A percentile compares a stretch with the other conserved stretches of the same genome.
Conservation (phyloP, 352 stramenopile species). For the Peronospora farinosa region DNA sequence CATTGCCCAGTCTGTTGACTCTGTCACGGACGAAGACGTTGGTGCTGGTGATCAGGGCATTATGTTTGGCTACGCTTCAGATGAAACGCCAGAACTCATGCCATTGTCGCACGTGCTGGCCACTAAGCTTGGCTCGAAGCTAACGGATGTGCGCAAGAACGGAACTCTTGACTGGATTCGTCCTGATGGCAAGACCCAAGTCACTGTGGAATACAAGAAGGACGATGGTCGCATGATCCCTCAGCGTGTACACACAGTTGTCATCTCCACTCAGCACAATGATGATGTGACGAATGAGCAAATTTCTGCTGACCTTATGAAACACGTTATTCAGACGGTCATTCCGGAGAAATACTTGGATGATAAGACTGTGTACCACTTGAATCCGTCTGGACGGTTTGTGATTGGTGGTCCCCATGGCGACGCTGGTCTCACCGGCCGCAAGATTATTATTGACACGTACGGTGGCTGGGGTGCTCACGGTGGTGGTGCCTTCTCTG, state of each 20-base stretch:
- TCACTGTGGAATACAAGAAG: slow-evolving; percentile 97
- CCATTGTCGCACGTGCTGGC: slow-evolving; percentile 96
- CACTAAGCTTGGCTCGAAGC: slow-evolving; percentile 92
- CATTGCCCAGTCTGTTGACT: slow-evolving; percentile 98
- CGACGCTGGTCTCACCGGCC: slow-evolving; percentile 96
- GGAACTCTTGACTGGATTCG: slow-evolving; percentile 97
- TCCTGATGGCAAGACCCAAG: slow-evolving; percentile 98
- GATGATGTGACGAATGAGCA: slow-evolving; percentile 98
- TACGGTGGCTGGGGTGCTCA: slow-evolving; percentile 99
- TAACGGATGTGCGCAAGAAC: slow-evolving; percentile 99
- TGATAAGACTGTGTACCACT: slow-evolving; percentile 98
- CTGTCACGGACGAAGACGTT: slow-evolving; percentile 94
- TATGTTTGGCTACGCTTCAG: slow-evolving; percentile 93
- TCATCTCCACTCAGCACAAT: slow-evolving; percentile 99
- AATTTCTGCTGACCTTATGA: slow-evolving; percentile 96
- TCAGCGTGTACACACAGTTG: slow-evolving; percentile 96
- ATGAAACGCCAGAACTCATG: slow-evolving; percentile 97
- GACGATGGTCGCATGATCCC: slow-evolving; percentile 93
- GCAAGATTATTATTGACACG: slow-evolving; percentile 99
- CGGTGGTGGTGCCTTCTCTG: slow-evolving; percentile 97
- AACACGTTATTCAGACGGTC: slow-evolving; percentile 98
- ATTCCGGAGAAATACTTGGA: slow-evolving; percentile 98
- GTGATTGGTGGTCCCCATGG: slow-evolving; percentile 98
- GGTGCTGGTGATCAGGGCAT: slow-evolving; percentile 96
- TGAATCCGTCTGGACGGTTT: slow-evolving; percentile 98